A percentile compares a stretch with the other conserved stretches of the same genome.
Evolutionary conservation across 2,329 filamentous ascomycete species (phyloP).

Genomic region (Zymoseptoria ardabiliae): DNA sequence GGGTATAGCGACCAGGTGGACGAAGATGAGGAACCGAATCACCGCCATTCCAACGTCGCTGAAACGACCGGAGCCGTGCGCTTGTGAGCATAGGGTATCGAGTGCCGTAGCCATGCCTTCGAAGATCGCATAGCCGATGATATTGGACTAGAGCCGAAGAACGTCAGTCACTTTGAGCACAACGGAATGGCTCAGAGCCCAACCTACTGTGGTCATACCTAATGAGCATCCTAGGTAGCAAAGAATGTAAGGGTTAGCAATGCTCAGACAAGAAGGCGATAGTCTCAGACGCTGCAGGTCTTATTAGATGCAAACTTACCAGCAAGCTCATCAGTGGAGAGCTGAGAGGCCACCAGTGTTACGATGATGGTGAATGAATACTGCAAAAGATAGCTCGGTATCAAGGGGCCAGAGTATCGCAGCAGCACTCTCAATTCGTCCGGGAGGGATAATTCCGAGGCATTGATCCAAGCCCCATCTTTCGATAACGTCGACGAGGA

Average conservation of each 20-base stretch:
- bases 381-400: conserved; percentile 48
- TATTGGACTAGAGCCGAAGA: conserved; percentile 35
- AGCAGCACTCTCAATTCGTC: conserved; percentile 25
- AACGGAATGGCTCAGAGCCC: too few relatives aligned
- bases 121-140: conserved; percentile 45
- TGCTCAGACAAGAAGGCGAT: too few relatives aligned
- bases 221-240: conserved; percentile 31
- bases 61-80: conserved; percentile 44
- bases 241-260: too few relatives aligned
- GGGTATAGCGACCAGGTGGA: conserved; percentile 42
- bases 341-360: conserved; percentile 46
- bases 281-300: too few relatives aligned
- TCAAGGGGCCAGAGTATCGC: conserved; percentile 43
- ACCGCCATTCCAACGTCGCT: conserved; percentile 46
- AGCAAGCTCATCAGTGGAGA: conserved; percentile 47
- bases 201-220: conserved; percentile 39
- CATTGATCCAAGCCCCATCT: not conserved
- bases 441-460: conserved; percentile 21
- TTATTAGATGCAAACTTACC: conserved; percentile 27
- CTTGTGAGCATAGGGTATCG: conserved; percentile 47
- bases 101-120: conserved; percentile 47
- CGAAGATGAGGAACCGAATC: conserved; percentile 47
- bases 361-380: conserved; percentile 48
- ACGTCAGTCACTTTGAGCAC: too few relatives aligned
- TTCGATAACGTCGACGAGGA: not conserved